phyloP scores from a whole-genome alignment of 2,329 filamentous ascomycete species.

The Colletotrichum aenigma region DNA sequence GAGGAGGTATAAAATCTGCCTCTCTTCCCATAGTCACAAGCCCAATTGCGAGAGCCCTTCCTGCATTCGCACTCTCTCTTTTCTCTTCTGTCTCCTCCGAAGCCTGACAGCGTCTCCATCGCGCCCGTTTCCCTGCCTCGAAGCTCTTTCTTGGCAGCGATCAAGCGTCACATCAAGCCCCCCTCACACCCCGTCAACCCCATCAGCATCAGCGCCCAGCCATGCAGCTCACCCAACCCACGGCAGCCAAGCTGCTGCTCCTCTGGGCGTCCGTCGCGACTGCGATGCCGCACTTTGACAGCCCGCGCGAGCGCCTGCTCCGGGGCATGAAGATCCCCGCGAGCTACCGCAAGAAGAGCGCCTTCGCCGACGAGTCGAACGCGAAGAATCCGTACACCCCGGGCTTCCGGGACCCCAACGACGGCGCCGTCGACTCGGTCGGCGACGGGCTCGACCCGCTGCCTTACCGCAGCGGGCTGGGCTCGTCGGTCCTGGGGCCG shows the following conservation, averaged over 20 bases:
- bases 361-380: conserved; percentile 20
- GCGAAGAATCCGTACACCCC: conserved; percentile 60
- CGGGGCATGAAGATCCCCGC: conserved; percentile 51
- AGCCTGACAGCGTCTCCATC: not conserved
- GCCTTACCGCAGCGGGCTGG: conserved; percentile 67
- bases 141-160: not conserved
- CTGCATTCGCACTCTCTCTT: not conserved
- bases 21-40: not conserved
- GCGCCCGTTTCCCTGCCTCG: not conserved
- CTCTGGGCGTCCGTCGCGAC: conserved; percentile 11
- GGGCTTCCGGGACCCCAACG: conserved; percentile 63
- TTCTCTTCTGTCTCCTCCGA: not conserved
- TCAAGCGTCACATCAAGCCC: not conserved
- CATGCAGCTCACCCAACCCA: conserved; percentile 19
- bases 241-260: conserved; percentile 14
- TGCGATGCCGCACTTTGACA: conserved; percentile 42
- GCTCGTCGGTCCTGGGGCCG: conserved; percentile 71
- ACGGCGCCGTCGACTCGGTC: conserved; percentile 65
- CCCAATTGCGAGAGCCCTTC: not conserved
- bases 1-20: conserved; percentile 1
- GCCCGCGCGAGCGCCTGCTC: conserved; percentile 58
- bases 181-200: not conserved
- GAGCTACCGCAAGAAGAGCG: conserved; percentile 41
- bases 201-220: not conserved
- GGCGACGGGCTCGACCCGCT: conserved; percentile 66